Conservation (phyloP, 2,329 filamentous ascomycete genomes). For the Metarhizium sp. region DNA sequence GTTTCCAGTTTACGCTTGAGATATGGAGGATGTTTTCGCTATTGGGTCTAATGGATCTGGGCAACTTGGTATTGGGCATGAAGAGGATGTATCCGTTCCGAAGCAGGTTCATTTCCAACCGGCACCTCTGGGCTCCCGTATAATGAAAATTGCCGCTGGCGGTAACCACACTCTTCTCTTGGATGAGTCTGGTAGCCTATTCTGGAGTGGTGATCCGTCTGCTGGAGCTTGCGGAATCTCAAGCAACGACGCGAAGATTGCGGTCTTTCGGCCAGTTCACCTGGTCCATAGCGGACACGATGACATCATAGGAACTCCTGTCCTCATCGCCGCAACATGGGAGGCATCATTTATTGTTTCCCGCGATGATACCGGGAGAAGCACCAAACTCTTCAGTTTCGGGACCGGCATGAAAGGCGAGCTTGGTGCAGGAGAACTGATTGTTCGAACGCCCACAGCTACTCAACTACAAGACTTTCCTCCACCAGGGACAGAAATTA, state of each 20-base stretch:
- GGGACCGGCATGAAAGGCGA: conserved; percentile 65
- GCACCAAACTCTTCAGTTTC: conserved; percentile 48
- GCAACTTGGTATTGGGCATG: conserved; percentile 63
- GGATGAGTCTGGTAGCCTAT: conserved; percentile 48
- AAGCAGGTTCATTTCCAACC: conserved; percentile 50
- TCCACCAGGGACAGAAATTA: conserved; percentile 45
- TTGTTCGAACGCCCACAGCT: conserved; percentile 38
- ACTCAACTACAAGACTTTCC: conserved; percentile 53
- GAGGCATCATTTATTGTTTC: conserved; percentile 57
- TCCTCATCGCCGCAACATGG: conserved; percentile 65
- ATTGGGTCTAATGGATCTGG: conserved; percentile 71
- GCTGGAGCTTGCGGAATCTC: conserved; percentile 45
- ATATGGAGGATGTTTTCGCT: conserved; percentile 49
- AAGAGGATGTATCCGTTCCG: conserved; percentile 60
- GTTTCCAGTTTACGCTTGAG: not conserved
- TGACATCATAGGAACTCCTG: conserved; percentile 18
- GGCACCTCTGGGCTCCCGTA: conserved; percentile 22
- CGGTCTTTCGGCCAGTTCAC: conserved; percentile 30
- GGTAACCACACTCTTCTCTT: conserved; percentile 82
- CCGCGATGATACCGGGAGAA: conserved; percentile 31
- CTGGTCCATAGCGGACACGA: conserved; percentile 21
- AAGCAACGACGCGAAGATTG: conserved; percentile 12
- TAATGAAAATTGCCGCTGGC: conserved; percentile 46
- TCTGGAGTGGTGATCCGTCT: conserved; percentile 52
- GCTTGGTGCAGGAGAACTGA: conserved; percentile 51